Evolutionary conservation across 73 alveolate species (phyloP).

Genomic region (Paramecium octaurelia): DNA sequence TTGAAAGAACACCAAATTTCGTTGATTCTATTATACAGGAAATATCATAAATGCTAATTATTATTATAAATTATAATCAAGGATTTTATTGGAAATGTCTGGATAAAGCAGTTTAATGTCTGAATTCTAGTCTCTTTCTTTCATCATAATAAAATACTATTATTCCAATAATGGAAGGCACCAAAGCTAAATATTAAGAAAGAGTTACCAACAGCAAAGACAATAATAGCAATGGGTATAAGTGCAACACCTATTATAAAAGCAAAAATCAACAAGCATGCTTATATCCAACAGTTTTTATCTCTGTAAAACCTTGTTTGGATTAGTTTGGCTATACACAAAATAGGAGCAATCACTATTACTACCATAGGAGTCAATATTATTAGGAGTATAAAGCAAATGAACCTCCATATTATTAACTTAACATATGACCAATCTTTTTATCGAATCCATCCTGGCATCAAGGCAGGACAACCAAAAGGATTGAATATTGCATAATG

Average conservation of each 20-base stretch:
- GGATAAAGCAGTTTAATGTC: neutral
- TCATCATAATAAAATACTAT: neutral
- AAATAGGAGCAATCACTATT: neutral
- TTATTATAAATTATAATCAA: neutral
- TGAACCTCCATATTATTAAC: neutral
- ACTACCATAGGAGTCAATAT: neutral
- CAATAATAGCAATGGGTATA: neutral
- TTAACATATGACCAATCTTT: constrained; percentile 16
- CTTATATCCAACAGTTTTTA: neutral
- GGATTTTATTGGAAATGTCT: neutral
- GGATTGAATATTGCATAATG: constrained; percentile 41
- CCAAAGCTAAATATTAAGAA: neutral
- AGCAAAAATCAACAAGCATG: neutral
- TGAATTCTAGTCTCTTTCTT: neutral
- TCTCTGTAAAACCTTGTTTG: neutral
- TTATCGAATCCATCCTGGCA: neutral
- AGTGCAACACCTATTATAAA: neutral
- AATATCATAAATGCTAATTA: neutral
- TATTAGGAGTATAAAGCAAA: neutral
- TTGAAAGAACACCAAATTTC: no score
- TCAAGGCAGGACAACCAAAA: constrained; percentile 42
- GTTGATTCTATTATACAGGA: neutral
- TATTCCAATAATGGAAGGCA: neutral
- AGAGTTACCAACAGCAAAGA: neutral
- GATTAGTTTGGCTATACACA: neutral